phyloP scores from a whole-genome alignment of 2,329 filamentous ascomycete genomes.

The Plectosphaerella plurivora region DNA sequence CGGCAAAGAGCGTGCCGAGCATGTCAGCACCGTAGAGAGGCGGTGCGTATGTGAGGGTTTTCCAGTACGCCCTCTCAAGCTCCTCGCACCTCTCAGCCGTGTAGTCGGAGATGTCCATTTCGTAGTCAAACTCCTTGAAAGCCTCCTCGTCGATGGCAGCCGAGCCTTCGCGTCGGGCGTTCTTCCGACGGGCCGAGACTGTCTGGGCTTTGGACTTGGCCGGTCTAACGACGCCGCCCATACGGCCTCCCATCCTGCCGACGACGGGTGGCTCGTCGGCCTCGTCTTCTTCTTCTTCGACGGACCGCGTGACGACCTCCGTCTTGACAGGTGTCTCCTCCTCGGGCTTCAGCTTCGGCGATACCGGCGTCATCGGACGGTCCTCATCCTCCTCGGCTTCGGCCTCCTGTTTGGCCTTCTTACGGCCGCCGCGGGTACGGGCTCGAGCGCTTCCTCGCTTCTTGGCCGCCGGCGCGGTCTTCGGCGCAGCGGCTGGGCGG shows the following conservation, averaged over 20 bases:
- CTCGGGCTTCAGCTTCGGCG: conserved; percentile 28
- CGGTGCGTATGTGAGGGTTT: conserved; percentile 89
- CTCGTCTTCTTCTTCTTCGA: conserved; percentile 41
- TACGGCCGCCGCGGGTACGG: conserved; percentile 30
- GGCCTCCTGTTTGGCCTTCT: conserved; percentile 28
- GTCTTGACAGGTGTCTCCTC: neutral
- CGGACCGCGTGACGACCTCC: conserved; percentile 37
- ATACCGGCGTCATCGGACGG: conserved; percentile 55
- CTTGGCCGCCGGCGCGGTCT: conserved; percentile 27
- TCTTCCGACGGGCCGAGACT: conserved; percentile 81
- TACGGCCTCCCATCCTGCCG: conserved; percentile 36
- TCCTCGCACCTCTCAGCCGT: conserved; percentile 91
- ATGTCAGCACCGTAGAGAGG: conserved; percentile 96
- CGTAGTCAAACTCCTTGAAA: conserved; percentile 89
- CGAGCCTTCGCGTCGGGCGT: conserved; percentile 72
- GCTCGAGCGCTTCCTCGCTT: conserved; percentile 30
- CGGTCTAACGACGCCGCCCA: conserved; percentile 40
- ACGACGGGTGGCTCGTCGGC: conserved; percentile 30
- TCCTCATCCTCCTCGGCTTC: conserved; percentile 30
- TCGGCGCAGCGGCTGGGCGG: conserved; percentile 17
- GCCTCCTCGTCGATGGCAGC: conserved; percentile 83
- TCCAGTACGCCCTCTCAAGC: conserved; percentile 94
- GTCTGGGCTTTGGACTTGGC: conserved; percentile 64
- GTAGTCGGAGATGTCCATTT: conserved; percentile 81
- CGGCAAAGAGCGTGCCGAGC: conserved; percentile 90